phyloP scores from a whole-genome alignment of 805 yeast species.

The Candida ipomoeae region DNA sequence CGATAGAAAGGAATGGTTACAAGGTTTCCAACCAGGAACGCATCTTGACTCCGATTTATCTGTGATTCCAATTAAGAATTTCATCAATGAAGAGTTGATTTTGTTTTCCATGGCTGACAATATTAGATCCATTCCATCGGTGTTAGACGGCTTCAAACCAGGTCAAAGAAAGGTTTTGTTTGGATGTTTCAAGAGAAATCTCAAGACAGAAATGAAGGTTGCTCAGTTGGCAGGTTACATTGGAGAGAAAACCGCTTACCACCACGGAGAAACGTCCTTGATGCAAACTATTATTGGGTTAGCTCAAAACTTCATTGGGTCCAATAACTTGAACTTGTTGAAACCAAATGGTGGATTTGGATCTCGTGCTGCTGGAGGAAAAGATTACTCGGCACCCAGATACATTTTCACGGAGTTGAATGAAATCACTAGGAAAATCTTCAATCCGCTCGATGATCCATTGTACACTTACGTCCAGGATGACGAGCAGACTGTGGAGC shows the following conservation, averaged over 20 bases:
- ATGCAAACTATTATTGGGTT: constrained; percentile 87
- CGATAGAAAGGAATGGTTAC: constrained; percentile 95
- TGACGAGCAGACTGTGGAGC: constrained; percentile 92
- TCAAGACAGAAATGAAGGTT: constrained; percentile 77
- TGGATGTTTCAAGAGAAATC: constrained; percentile 80
- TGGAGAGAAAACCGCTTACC: constrained; percentile 85
- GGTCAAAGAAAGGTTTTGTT: constrained; percentile 92
- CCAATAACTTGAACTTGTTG: constrained; percentile 80
- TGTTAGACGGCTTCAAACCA: constrained; percentile 93
- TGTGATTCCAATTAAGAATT: constrained; percentile 85
- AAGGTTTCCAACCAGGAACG: constrained; percentile 88
- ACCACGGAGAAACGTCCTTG: constrained; percentile 89
- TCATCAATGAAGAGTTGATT: constrained; percentile 91
- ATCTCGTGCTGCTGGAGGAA: constrained; percentile 94
- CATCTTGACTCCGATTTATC: constrained; percentile 73
- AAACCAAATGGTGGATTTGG: constrained; percentile 95
- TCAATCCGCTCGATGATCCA: constrained; percentile 76
- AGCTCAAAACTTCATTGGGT: constrained; percentile 93
- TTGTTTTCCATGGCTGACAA: constrained; percentile 96
- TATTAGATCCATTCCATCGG: constrained; percentile 89
- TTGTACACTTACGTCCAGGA: constrained; percentile 78
- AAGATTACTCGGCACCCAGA: constrained; percentile 97
- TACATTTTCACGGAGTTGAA: constrained; percentile 86
- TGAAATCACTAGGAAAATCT: constrained; percentile 69
- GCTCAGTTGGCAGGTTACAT: constrained; percentile 88